Evolutionary conservation across 768 basidiomycete genomes (phyloP).

Genomic region (Pleurotus eryngii): DNA sequence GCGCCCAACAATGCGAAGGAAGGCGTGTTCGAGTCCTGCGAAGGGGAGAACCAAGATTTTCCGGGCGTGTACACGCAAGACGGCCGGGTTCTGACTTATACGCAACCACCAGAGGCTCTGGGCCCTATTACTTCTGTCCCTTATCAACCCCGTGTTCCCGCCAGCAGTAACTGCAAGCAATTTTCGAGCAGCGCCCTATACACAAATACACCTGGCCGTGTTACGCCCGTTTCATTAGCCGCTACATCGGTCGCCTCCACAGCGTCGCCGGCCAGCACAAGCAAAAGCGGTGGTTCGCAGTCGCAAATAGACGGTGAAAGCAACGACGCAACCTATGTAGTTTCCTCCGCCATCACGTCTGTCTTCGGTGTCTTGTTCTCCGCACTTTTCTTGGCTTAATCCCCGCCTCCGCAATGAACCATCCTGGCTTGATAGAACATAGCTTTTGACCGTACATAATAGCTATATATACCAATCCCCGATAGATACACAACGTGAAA

Average conservation of each 20-base stretch:
- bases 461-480: too few relatives aligned
- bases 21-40: constrained; percentile 32
- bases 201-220: not conserved
- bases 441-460: too few relatives aligned
- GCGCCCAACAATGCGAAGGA: constrained; percentile 50
- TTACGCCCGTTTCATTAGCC: too few relatives aligned
- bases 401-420: not conserved
- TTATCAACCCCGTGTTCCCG: constrained; percentile 38
- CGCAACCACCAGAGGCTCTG: constrained; percentile 40
- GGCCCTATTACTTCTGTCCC: constrained; percentile 40
- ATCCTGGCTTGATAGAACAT: not conserved
- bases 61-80: constrained; percentile 16
- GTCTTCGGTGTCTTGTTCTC: constrained; percentile 14
- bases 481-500: too few relatives aligned
- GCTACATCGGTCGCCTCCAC: too few relatives aligned
- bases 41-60: constrained; percentile 27
- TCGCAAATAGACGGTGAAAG: constrained; percentile 2
- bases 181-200: constrained; percentile 29
- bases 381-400: constrained; percentile 16
- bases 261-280: not conserved
- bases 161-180: constrained; percentile 33
- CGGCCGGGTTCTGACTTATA: constrained; percentile 34
- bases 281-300: not conserved
- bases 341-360: constrained; percentile 17
- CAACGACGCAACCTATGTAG: constrained; percentile 17